Evolutionary conservation across 441 rosid species (phyloP), one percentile per base, ranked within the genome.

Genomic region (Gossypium davidsonii): DNA sequence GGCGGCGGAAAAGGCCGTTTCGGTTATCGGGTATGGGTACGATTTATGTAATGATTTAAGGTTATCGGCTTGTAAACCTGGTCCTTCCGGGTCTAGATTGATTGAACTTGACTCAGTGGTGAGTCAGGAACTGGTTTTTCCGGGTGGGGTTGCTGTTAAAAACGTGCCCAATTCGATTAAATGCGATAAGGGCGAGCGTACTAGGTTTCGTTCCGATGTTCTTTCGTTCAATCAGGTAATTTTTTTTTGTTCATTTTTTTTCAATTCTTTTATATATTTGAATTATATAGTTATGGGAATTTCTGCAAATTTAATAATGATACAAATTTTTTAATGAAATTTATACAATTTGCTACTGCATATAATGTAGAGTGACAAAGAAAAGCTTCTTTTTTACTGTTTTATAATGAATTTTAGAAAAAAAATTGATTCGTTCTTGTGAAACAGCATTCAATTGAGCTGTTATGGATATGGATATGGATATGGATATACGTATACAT

Each of bases 111-210:
- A 91, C 71, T 72, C 70, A 51, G 58, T 44, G 6, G 56, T 11
- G 74, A 82, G 79, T 17, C 79, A 87, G 3, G 94, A 92, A 81
- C 75, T 94, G 7, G 78, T 86, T 52, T 62, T 94, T 75, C 97
- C 97, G 0, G 94, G 95, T 3, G 96, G 93, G 17, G 79, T 83
- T 56, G 83, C 92, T 26, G 96, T 92, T 23, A 59, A 72, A 21
- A 73, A 80, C 44, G 99, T 89, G 53, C 79, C 91, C 2, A 72
- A 74, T 55, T 89, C 83, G 34, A 90, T 94, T 76, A 92, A 87
- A 85, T 94, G 97, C 63, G 99, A 94, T 65, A 94, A 94, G 74
- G 99, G 97, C 77, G 97, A 94, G 68, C 89, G 94, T 17, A 92
- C 96, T 1, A 84, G 97, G 79, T 80, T 92, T 39, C 79, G 85